These are phyloP conservation scores for Cocos nucifera DNA, from an alignment of 176 grass and related monocot genomes.

Conservation along the genomic window DNA sequence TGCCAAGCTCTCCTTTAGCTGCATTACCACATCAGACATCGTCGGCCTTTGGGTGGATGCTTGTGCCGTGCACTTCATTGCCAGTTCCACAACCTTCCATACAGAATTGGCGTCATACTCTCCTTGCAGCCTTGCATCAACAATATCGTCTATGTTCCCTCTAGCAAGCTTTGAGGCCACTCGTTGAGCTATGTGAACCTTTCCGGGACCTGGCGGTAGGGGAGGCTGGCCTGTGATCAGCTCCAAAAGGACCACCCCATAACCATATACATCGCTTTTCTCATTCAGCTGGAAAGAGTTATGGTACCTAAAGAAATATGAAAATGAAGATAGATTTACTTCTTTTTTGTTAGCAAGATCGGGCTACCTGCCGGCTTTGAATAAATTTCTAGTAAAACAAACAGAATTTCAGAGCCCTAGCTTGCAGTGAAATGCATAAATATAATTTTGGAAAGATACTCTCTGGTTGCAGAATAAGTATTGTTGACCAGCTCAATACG, in stretches of 20 bases:
- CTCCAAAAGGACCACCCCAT: constrained; percentile 47
- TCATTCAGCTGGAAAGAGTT: constrained; percentile 30
- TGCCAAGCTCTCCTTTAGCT: constrained; percentile 53
- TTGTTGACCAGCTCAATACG: too few relatives aligned
- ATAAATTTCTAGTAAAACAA: too few relatives aligned
- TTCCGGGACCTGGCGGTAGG: constrained; percentile 11
- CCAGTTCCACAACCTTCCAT: constrained; percentile 45
- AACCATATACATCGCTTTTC: constrained; percentile 55
- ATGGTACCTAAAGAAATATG: constrained; percentile 27
- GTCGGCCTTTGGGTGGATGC: constrained; percentile 28
- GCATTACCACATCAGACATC: constrained; percentile 35
- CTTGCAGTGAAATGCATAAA: too few relatives aligned
- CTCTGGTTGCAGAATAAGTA: too few relatives aligned
- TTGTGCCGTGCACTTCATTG: constrained; percentile 24
- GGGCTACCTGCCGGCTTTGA: too few relatives aligned
- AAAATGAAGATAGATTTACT: too few relatives aligned
- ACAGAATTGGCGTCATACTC: constrained; percentile 44
- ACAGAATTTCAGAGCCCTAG: too few relatives aligned
- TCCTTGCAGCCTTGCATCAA: constrained; percentile 30
- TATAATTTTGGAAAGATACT: too few relatives aligned
- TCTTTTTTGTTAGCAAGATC: too few relatives aligned
- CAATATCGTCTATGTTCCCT: constrained; percentile 48
- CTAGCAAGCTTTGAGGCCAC: constrained; percentile 28
- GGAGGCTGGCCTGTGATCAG: constrained; percentile 35
- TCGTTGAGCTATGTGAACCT: constrained; percentile 30